Conservation (phyloP, 495 filamentous ascomycete genomes). For the Penicillium waksmanii region DNA sequence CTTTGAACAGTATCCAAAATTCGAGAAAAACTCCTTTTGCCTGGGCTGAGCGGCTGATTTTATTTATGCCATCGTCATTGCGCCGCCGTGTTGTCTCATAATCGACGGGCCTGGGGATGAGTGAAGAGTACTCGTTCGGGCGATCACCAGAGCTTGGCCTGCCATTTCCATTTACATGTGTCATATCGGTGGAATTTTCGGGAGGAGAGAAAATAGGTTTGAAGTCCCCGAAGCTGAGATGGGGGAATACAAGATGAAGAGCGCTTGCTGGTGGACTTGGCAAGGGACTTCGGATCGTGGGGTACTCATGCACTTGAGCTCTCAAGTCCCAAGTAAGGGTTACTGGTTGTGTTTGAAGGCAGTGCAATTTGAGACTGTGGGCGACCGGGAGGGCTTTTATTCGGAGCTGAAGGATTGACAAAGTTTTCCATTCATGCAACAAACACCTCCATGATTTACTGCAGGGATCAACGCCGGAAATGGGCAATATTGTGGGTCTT, state of each 20-base stretch:
- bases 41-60: not conserved
- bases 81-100: not conserved
- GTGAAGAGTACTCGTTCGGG: not conserved
- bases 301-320: not conserved
- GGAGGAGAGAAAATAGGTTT: not conserved
- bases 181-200: not conserved
- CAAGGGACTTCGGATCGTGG: not conserved
- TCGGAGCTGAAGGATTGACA: not conserved
- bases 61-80: no score
- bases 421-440: not conserved
- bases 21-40: conserved; percentile 55
- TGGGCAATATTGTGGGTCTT: not conserved
- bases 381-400: not conserved
- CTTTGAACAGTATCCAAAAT: conserved; percentile 67
- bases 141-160: not conserved
- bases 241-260: not conserved
- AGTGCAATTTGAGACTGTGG: not conserved
- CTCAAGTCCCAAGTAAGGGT: not conserved
- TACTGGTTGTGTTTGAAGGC: not conserved
- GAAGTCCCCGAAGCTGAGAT: not conserved
- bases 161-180: not conserved
- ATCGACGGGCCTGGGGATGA: not conserved
- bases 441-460: not conserved
- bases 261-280: not conserved
- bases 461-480: not conserved